Conservation (phyloP, 805 yeast genomes). For the Yarrowia osloensis region DNA sequence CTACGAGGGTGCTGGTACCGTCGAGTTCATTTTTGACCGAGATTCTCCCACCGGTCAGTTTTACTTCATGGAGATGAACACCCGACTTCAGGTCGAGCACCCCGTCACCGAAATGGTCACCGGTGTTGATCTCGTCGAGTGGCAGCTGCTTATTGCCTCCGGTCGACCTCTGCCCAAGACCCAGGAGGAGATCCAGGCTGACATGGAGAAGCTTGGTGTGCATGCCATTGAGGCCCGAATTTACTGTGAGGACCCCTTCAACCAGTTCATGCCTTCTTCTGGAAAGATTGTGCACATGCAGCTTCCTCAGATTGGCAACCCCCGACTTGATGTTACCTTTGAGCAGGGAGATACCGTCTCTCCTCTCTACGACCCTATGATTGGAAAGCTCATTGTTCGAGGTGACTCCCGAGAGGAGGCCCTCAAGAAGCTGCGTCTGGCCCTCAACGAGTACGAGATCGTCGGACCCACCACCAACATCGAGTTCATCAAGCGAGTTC, state of each 20-base stretch:
- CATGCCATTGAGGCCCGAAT: constrained; percentile 43
- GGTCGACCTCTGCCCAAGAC: constrained; percentile 42
- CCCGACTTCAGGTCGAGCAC: constrained; percentile 60
- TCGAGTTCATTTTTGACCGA: constrained; percentile 57
- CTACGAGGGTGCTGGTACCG: constrained; percentile 61
- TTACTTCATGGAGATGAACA: constrained; percentile 60
- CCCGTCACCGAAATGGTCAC: constrained; percentile 60
- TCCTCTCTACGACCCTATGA: constrained; percentile 42
- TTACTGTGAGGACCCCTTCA: constrained; percentile 43
- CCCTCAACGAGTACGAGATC: constrained; percentile 40
- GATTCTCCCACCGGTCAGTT: constrained; percentile 48
- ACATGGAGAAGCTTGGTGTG: constrained; percentile 33
- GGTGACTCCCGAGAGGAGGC: constrained; percentile 40
- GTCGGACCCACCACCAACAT: constrained; percentile 43
- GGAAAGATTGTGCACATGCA: constrained; percentile 40
- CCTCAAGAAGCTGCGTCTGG: constrained; percentile 38
- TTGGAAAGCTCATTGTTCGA: constrained; percentile 41
- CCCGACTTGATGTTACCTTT: constrained; percentile 41
- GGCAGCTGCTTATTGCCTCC: constrained; percentile 46
- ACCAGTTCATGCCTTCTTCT: constrained; percentile 40
- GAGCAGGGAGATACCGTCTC: constrained; percentile 38
- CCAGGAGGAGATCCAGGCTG: constrained; percentile 39
- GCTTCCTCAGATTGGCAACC: constrained; percentile 37
- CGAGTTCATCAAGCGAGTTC: constrained; percentile 41
- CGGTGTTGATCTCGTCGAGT: constrained; percentile 57